A percentile compares a stretch with the other conserved stretches of the same genome.
These are phyloP conservation scores for Pseudocercospora eumusae DNA, from an alignment of 2,329 filamentous ascomycete genomes.

Conservation along the genomic window DNA sequence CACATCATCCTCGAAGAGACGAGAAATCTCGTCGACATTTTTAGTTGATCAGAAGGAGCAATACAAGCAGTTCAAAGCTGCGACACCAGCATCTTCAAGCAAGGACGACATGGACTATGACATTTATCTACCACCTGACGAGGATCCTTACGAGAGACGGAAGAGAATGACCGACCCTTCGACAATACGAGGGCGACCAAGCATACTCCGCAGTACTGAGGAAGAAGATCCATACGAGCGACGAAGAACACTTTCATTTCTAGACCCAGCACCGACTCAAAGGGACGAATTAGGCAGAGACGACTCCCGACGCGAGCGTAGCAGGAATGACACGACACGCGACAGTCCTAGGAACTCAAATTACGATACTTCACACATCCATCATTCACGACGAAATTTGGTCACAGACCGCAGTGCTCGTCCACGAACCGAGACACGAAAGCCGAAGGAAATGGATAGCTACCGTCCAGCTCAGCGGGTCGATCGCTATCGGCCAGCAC, in stretches of 20 bases:
- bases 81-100: neutral
- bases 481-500: slow-evolving; percentile 1
- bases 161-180: neutral
- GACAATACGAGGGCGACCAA: neutral
- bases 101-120: neutral
- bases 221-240: slow-evolving; percentile 1
- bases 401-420: neutral
- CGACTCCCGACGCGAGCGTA: neutral
- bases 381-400: neutral
- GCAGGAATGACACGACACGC: neutral
- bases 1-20: neutral
- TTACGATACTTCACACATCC: neutral
- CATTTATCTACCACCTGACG: neutral
- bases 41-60: slow-evolving; percentile 6
- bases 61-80: slow-evolving; percentile 4
- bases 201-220: neutral
- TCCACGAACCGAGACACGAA: neutral
- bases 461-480: neutral
- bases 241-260: neutral
- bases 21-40: neutral
- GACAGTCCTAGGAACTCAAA: neutral
- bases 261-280: neutral
- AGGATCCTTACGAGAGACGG: slow-evolving; percentile 8
- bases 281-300: neutral
- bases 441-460: neutral